phyloP scores from a whole-genome alignment of 73 alveolate species.

The Blepharisma japonicum region DNA sequence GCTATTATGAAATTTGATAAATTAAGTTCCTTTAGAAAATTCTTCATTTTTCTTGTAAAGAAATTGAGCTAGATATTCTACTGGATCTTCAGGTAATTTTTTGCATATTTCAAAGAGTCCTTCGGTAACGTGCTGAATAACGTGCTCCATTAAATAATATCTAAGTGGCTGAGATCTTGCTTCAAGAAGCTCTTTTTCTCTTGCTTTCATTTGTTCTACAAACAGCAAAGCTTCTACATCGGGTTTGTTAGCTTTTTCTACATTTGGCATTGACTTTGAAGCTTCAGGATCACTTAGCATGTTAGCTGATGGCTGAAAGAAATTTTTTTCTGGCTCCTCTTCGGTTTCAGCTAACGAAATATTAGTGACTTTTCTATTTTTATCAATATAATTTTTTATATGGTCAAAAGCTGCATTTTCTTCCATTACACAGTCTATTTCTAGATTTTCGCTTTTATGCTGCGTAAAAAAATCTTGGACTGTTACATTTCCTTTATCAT shows the following conservation, averaged over 20 bases:
- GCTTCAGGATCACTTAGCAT: not conserved
- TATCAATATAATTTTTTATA: conserved; percentile 16
- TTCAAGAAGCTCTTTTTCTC: conserved; percentile 79
- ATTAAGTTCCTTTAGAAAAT: not conserved
- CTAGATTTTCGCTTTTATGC: conserved; percentile 51
- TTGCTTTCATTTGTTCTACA: conserved; percentile 77
- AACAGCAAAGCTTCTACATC: conserved; percentile 34
- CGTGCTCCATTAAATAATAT: conserved; percentile 85
- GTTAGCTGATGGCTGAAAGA: not conserved
- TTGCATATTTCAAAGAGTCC: conserved; percentile 88
- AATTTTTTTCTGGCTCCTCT: not conserved
- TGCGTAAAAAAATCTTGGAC: conserved; percentile 53
- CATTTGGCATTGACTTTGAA: not conserved
- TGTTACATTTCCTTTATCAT: conserved; percentile 67
- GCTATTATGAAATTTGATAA: not conserved
- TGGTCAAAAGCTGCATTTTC: conserved; percentile 3
- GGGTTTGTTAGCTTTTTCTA: not conserved
- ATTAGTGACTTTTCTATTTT: conserved; percentile 37
- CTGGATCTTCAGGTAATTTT: conserved; percentile 89
- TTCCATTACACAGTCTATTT: conserved; percentile 47
- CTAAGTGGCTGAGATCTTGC: conserved; percentile 84
- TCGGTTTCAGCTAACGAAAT: conserved; percentile 31
- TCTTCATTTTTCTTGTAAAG: not conserved
- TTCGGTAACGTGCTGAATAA: conserved; percentile 85
- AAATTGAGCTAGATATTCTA: conserved; percentile 66